Evolutionary conservation across 2,329 filamentous ascomycete genomes (phyloP).

Genomic region (Sclerotinia spermophila): DNA sequence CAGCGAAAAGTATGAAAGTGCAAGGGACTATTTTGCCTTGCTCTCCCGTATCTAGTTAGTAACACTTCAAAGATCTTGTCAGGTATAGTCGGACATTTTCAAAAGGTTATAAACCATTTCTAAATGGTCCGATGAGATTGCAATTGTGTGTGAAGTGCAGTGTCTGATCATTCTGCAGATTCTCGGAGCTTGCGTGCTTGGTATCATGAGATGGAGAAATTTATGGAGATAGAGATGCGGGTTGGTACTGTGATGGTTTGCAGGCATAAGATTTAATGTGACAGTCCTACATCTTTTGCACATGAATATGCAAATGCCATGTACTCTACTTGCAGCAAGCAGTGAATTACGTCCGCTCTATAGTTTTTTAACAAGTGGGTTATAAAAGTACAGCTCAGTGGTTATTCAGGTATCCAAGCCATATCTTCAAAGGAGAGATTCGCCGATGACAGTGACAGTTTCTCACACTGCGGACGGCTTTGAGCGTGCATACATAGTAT

Average conservation of each 20-base stretch:
- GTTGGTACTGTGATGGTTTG: neutral
- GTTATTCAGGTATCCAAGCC: neutral
- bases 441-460: neutral
- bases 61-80: too few species aligned
- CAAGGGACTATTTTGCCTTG: too few species aligned
- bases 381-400: neutral
- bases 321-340: neutral
- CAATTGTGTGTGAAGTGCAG: too few species aligned
- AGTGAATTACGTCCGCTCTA: neutral
- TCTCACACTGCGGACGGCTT: rapidly evolving
- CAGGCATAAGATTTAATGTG: neutral
- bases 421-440: neutral
- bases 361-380: neutral
- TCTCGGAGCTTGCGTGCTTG: neutral
- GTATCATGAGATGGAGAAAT: neutral
- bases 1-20: neutral
- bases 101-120: too few species aligned
- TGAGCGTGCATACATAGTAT: too few species aligned
- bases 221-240: neutral
- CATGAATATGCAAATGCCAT: neutral
- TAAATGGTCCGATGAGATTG: too few species aligned
- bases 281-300: neutral
- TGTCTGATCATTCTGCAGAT: too few species aligned
- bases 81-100: too few species aligned
- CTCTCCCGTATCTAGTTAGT: too few species aligned